Evolutionary conservation across 345 rosid species (phyloP), one percentile per base, ranked within the genome.

Genomic region (Durio zibethinus): DNA sequence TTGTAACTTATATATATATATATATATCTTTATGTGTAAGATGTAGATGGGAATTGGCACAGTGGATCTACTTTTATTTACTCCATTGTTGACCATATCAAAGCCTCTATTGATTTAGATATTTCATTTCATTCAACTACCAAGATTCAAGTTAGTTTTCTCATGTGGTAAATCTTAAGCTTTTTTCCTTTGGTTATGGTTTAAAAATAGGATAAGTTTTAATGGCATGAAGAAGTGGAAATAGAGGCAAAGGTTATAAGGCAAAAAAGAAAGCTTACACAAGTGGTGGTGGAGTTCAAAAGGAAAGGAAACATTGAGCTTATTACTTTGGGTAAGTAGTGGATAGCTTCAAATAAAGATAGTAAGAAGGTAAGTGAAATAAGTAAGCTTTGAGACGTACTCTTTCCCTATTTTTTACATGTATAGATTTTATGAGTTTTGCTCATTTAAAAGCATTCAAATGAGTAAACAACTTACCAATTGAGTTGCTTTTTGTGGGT

Each of bases 161-260:
- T 36, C 63, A 45, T 15, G 43, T 14, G 7, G 75, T 33, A 62
- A 50, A 52, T 33, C 6, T 33, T 42, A 9, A 9, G 21, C 27
- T 38, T 50, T 40, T 40, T 40, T 40, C 43, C 56, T 4, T 33
- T 1, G 35, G 35, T 33, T 33, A 7, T 15, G 12, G 7, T n/a
- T 15, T 18, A 25, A 0, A 45, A 45, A 45, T 9, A 9, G 10
- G 15, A 10, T 11, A 10, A 45, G 50, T 45, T 45, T 10, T 50
- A 29, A 27, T 69, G 77, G 84, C 84, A 87, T 94, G 94, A 88
- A 77, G 92, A 81, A 75, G 89, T 89, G 42, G 93, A 86, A 78
- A 43, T 90, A 47, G 88, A 86, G 79, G 94, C 89, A 54, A 84
- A 77, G 78, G 86, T 89, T 21, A 80, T 54, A 3, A 90, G 88